phyloP scores from a whole-genome alignment of 202 grass and related monocot species.

The Thinopyrum obtusiflorum region DNA sequence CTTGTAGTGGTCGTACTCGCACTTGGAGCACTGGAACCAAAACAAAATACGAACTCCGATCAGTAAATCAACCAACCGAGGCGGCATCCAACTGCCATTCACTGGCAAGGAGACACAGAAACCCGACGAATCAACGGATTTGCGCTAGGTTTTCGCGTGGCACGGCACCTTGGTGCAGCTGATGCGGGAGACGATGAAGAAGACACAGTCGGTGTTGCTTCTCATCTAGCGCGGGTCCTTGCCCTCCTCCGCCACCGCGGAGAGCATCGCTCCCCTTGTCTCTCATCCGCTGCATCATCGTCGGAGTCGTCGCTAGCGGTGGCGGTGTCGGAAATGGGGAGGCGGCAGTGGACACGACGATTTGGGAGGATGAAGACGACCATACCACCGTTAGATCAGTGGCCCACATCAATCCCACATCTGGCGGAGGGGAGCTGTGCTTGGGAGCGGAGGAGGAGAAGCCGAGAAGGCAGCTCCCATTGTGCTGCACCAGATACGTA shows the following conservation, averaged over 20 bases:
- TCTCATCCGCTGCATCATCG: neutral
- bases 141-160: conserved; percentile 24
- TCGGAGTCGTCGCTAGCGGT: neutral
- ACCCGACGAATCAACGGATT: neutral
- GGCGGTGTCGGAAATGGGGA: conserved; percentile 15
- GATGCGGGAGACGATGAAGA: conserved; percentile 41
- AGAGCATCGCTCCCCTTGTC: conserved; percentile 2
- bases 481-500: no score
- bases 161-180: conserved; percentile 40
- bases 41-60: conserved; percentile 2
- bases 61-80: neutral
- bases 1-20: conserved; percentile 38
- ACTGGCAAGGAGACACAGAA: neutral
- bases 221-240: conserved; percentile 27
- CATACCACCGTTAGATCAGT: no score
- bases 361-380: neutral
- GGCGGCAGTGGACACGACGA: neutral
- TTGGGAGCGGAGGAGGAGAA: no score
- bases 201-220: conserved; percentile 34
- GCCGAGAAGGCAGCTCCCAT: no score
- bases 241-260: neutral
- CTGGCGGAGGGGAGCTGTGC: no score
- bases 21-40: conserved; percentile 19
- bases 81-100: neutral
- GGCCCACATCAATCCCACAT: no score